Evolutionary conservation across 345 rosid genomes (phyloP).

Genomic region (Eucalyptus curtisii): DNA sequence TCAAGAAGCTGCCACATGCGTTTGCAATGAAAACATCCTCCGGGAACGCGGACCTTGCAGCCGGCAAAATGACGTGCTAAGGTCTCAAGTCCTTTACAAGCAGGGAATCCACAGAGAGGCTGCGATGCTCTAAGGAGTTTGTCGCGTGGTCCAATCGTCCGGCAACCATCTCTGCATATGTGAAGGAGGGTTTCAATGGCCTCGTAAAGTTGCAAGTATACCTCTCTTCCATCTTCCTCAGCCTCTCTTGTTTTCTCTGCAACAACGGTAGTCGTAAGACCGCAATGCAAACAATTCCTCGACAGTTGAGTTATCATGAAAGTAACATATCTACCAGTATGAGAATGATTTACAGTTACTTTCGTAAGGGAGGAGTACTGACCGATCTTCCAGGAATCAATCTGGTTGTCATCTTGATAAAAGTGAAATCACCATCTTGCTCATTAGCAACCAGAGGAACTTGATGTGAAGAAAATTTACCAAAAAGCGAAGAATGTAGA

Average conservation of each 20-base stretch:
- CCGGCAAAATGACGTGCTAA: too few species aligned
- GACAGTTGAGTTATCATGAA: neutral
- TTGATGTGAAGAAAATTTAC: neutral
- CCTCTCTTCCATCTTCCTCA: too few species aligned
- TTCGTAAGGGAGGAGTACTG: neutral
- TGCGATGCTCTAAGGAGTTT: too few species aligned
- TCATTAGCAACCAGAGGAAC: neutral
- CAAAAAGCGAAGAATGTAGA: neutral
- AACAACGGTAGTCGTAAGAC: neutral
- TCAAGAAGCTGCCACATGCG: too few species aligned
- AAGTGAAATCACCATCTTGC: neutral
- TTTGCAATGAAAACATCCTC: too few species aligned
- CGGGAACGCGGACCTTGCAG: too few species aligned
- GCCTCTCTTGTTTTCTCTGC: slow-evolving; percentile 44
- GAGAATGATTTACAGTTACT: neutral
- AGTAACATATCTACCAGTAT: neutral
- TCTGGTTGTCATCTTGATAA: neutral
- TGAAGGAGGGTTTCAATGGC: too few species aligned
- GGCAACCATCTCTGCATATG: too few species aligned
- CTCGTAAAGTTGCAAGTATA: too few species aligned
- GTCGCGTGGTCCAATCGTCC: too few species aligned
- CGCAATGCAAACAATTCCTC: neutral
- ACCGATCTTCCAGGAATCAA: neutral
- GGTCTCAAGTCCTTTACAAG: too few species aligned
- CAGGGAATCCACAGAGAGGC: too few species aligned